phyloP scores from a whole-genome alignment of 495 filamentous ascomycete species.

The Chaetomium fimeti region DNA sequence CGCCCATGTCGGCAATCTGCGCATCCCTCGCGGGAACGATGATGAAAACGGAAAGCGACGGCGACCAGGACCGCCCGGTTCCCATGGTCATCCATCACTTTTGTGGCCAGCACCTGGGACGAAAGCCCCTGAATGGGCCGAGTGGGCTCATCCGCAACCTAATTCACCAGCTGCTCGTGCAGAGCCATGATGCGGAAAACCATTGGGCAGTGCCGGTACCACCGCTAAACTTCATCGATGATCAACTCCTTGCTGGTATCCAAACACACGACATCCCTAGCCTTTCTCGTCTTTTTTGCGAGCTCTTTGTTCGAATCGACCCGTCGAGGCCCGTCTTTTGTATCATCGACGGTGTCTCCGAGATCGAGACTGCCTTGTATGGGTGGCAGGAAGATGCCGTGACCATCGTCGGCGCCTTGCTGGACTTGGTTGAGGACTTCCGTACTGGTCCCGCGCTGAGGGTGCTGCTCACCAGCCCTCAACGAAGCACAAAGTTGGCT shows the following conservation, averaged over 20 bases:
- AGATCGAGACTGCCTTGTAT: background rate
- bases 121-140: background rate
- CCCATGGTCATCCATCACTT: constrained; percentile 7
- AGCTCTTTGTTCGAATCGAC: background rate
- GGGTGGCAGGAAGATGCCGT: background rate
- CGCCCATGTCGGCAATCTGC: constrained; percentile 2
- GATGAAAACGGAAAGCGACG: background rate
- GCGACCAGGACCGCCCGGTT: background rate
- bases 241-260: background rate
- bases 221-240: background rate
- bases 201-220: background rate
- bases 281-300: constrained; percentile 2
- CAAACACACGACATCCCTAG: background rate
- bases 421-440: background rate
- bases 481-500: background rate
- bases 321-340: constrained; percentile 1
- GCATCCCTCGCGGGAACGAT: background rate
- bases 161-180: background rate
- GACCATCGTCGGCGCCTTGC: background rate
- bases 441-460: background rate
- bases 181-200: background rate
- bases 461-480: background rate
- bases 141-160: background rate
- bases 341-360: background rate
- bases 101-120: background rate